Evolutionary conservation across 768 basidiomycete genomes (phyloP).

Genomic region (Sarcomyxa edulis): DNA sequence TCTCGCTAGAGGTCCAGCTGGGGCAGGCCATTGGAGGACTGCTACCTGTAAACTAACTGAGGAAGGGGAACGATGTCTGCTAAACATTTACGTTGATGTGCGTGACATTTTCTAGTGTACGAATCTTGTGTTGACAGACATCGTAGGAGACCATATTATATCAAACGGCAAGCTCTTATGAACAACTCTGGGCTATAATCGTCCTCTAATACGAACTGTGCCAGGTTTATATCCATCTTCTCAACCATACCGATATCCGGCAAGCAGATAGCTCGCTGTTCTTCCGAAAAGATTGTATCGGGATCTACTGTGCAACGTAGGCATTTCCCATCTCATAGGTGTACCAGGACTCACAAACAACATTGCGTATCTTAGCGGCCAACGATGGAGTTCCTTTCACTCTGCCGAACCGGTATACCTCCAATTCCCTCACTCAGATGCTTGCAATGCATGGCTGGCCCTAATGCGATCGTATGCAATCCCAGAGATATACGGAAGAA

Average conservation of each 20-base stretch:
- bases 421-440: constrained; percentile 60
- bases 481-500: constrained; percentile 72
- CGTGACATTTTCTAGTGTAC: constrained; percentile 14
- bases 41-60: constrained; percentile 69
- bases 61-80: constrained; percentile 59
- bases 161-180: too few relatives aligned
- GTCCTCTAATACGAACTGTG: too few relatives aligned
- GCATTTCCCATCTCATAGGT: constrained; percentile 11
- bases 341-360: constrained; percentile 5
- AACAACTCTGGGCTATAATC: too few relatives aligned
- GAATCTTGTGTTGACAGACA: not conserved
- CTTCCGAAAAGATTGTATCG: constrained; percentile 69
- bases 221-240: constrained; percentile 65
- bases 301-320: constrained; percentile 61
- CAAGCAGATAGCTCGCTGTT: constrained; percentile 71
- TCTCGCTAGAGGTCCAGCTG: constrained; percentile 43
- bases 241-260: constrained; percentile 80
- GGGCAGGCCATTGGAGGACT: constrained; percentile 62
- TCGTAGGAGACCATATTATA: constrained; percentile 65
- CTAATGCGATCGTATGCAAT: constrained; percentile 77
- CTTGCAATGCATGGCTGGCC: constrained; percentile 70
- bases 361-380: constrained; percentile 34
- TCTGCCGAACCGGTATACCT: constrained; percentile 68
- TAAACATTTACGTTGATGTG: constrained; percentile 76
- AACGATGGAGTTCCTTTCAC: constrained; percentile 50